Conservation (phyloP, 2,329 filamentous ascomycete species). For the Tolypocladium tundrense region DNA sequence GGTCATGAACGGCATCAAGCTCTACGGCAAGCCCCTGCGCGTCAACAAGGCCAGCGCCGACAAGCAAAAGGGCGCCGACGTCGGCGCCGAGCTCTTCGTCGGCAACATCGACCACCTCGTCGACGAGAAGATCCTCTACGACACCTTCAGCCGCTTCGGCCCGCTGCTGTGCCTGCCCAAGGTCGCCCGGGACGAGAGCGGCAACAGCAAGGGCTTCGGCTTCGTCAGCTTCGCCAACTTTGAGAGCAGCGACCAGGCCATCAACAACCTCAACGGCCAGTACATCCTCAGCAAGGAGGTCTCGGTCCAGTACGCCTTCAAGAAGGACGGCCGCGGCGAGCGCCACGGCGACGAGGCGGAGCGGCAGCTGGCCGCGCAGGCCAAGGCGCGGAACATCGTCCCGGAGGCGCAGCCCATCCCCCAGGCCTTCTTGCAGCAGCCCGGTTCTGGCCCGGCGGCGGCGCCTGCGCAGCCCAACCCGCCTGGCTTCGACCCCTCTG, state of each 20-base stretch:
- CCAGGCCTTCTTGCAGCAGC: constrained; percentile 52
- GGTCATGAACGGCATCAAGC: constrained; percentile 89
- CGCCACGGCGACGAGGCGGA: constrained; percentile 92
- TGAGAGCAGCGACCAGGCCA: constrained; percentile 84
- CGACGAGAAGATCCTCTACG: constrained; percentile 90
- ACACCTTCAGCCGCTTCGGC: constrained; percentile 87
- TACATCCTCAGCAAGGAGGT: constrained; percentile 97
- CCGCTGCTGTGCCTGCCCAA: constrained; percentile 77
- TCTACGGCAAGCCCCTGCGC: constrained; percentile 89
- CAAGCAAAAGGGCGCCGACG: constrained; percentile 86
- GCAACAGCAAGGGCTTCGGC: constrained; percentile 87
- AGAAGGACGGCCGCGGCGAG: constrained; percentile 97
- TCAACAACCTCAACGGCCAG: constrained; percentile 88
- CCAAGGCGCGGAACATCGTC: constrained; percentile 87
- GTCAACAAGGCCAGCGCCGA: constrained; percentile 91
- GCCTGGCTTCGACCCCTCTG: constrained; percentile 24
- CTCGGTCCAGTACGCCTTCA: constrained; percentile 95
- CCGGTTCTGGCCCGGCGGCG: constrained; percentile 1
- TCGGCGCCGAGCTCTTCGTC: constrained; percentile 93
- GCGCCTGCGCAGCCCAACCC: constrained; percentile 8
- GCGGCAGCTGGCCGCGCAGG: constrained; percentile 80
- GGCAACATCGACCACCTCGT: constrained; percentile 92
- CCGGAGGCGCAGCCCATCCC: constrained; percentile 69
- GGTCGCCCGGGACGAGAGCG: constrained; percentile 81
- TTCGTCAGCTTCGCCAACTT: constrained; percentile 93